Conservation (phyloP, 306 rosid species). For the Quercus ilex region DNA sequence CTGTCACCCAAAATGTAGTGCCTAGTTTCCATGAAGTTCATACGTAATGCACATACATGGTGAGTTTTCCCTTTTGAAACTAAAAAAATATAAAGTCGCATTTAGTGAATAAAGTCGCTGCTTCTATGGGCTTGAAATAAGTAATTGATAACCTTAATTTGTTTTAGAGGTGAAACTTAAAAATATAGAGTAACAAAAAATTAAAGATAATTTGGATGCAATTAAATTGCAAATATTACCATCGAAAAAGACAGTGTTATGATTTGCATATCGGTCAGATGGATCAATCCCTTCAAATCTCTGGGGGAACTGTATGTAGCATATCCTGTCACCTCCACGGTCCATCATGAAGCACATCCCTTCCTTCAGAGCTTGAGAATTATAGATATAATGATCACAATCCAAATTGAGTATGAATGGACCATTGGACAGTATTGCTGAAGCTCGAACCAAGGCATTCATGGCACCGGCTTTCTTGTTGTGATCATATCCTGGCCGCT, state of each 20-base stretch:
- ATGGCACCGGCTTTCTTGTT: slow-evolving; percentile 95
- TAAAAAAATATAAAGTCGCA: too few relatives aligned
- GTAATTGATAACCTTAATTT: too few relatives aligned
- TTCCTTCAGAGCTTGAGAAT: slow-evolving; percentile 59
- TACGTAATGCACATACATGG: neutral
- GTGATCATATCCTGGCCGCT: slow-evolving; percentile 75
- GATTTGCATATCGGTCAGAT: slow-evolving; percentile 88
- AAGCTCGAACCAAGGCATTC: slow-evolving; percentile 89
- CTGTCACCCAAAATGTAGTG: too few relatives aligned
- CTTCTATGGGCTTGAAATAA: too few relatives aligned
- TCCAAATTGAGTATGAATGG: slow-evolving; percentile 78
- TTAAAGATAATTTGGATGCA: too few relatives aligned
- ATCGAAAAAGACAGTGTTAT: slow-evolving; percentile 86
- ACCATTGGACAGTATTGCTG: slow-evolving; percentile 75
- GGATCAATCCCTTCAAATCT: slow-evolving; percentile 90
- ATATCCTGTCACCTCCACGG: slow-evolving; percentile 79
- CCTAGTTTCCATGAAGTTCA: too few relatives aligned
- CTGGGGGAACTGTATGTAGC: slow-evolving; percentile 84
- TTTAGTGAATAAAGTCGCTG: too few relatives aligned
- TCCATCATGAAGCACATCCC: slow-evolving; percentile 94
- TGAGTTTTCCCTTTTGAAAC: neutral
- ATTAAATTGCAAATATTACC: slow-evolving; percentile 33
- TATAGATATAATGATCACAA: slow-evolving; percentile 77
- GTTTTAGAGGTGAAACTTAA: too few relatives aligned
- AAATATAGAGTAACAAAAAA: too few relatives aligned